Evolutionary conservation across 805 yeast genomes (phyloP), one percentile per base, ranked within the genome.

Genomic region (Lachancea kluyveri): DNA sequence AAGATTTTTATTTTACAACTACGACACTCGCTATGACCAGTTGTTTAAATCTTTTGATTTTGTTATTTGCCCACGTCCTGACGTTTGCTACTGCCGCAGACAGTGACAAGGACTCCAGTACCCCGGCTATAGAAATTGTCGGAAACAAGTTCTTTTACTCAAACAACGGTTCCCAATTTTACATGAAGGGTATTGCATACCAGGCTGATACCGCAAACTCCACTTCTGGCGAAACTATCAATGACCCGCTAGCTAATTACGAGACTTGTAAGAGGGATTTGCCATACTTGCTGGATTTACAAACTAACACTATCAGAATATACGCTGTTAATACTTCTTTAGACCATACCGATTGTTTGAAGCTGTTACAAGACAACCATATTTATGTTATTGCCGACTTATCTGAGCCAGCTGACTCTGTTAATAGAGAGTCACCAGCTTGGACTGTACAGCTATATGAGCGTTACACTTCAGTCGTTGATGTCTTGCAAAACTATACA

Each of bases 381-480:
- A 78, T 79, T 50, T 79, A 79, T 45, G 74, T 79, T 25, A 69
- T 79, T 61, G 83, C 84, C 21, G 87, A 79, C 60, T 65, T 79
- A 48, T 67, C 83, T 13, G 73, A 76, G 56, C 85, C 86, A 40
- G 65, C 60, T 34, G 34, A 56, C 13, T 70, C 84, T 31, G 76
- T 79, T 43, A 64, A 72, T 57, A 71, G 84, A 55, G 53, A 60
- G 28, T 47, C 46, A 42, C 86, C 87, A 34, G 43, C 60, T 30
- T 79, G 87, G 87, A 61, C 61, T 48, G 50, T 72, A 25, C 75
- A 68, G 6, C 62, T 77, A 42, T 75, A 63, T 57, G 56, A 71
- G 33, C 68, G 85, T 61, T 79, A 79, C 63, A 72, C 78, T 32
- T 48, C 65, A 3, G 80, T 79, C 28, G 71, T 79, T 43, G 86